phyloP scores from a whole-genome alignment of 73 alveolate genomes.

The Halteria grandinella region DNA sequence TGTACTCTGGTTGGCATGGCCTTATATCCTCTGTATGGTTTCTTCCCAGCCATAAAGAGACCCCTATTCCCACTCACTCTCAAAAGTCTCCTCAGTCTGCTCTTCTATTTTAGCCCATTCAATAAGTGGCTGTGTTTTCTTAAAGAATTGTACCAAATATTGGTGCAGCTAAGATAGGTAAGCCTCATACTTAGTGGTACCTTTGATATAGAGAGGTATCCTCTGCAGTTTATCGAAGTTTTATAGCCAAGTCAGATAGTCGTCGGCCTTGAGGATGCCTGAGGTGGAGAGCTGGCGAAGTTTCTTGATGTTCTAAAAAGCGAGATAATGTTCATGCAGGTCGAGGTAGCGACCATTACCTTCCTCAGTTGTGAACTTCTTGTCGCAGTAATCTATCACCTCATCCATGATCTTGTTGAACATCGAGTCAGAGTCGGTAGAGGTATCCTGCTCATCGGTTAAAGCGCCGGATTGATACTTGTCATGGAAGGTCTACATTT shows the following conservation, averaged over 20 bases:
- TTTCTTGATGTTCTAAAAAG: conserved; percentile 68
- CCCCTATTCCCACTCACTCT: conserved; percentile 75
- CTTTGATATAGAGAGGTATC: conserved; percentile 76
- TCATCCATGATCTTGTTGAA: conserved; percentile 61
- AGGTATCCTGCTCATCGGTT: conserved; percentile 54
- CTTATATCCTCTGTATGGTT: conserved; percentile 28
- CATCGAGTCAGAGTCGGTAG: conserved; percentile 49
- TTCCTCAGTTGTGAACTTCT: conserved; percentile 76
- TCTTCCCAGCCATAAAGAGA: conserved; percentile 80
- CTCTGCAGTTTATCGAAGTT: conserved; percentile 78
- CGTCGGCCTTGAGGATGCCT: conserved; percentile 55
- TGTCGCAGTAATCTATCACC: conserved; percentile 45
- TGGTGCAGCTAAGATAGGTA: conserved; percentile 64
- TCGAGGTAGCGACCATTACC: conserved; percentile 83
- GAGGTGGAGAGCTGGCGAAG: conserved; percentile 31
- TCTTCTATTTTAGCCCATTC: conserved; percentile 62
- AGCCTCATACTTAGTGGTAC: conserved; percentile 51
- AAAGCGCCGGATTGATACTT: conserved; percentile 65
- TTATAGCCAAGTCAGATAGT: conserved; percentile 80
- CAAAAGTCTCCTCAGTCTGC: conserved; percentile 50
- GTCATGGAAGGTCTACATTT: conserved; percentile 69
- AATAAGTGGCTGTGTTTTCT: conserved; percentile 72
- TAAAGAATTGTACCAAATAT: conserved; percentile 70
- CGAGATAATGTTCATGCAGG: conserved; percentile 65
- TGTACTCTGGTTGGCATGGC: conserved; percentile 18